Evolutionary conservation across 345 rosid species (phyloP).

Genomic region (Theobroma cacao): DNA sequence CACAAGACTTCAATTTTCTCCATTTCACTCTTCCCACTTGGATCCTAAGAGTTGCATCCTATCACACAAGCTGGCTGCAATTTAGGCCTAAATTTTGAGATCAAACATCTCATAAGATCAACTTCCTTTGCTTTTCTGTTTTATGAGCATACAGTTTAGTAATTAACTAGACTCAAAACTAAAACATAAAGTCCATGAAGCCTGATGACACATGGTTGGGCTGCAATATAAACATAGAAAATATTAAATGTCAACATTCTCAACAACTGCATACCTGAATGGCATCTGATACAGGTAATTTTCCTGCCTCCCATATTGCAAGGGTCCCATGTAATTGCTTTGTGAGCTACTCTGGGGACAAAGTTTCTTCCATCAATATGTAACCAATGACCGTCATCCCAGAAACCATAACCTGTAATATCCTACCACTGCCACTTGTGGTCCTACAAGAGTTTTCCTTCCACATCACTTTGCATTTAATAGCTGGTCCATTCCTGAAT

Average conservation of each 20-base stretch:
- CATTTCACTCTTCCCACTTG: neutral
- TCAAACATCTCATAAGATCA: neutral
- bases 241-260: neutral
- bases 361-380: neutral
- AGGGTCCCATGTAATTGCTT: neutral
- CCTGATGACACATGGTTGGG: neutral
- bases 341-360: neutral
- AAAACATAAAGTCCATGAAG: neutral
- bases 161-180: neutral
- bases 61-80: neutral
- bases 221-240: neutral
- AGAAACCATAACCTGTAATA: neutral
- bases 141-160: neutral
- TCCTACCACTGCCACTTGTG: neutral
- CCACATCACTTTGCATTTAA: neutral
- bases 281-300: neutral
- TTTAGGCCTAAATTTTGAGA: neutral
- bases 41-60: neutral
- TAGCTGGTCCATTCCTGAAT: neutral
- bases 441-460: neutral
- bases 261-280: constrained; percentile 5
- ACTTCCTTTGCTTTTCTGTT: neutral
- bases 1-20: neutral
- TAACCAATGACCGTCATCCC: neutral
- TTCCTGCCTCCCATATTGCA: constrained; percentile 2